phyloP scores from a whole-genome alignment of 495 filamentous ascomycete genomes.

The Xylaria telfairii region DNA sequence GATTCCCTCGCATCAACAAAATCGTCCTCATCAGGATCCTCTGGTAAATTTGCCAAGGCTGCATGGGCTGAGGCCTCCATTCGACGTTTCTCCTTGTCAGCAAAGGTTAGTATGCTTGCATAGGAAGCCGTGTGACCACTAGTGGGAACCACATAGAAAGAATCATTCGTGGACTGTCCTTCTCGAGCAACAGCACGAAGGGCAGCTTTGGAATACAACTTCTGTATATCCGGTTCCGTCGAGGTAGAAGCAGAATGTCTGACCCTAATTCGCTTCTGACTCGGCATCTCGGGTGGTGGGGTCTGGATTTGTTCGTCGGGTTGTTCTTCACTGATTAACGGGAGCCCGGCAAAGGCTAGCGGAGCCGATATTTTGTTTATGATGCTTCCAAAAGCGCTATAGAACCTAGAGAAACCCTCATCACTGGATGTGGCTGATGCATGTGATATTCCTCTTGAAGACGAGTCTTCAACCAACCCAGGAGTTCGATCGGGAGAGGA shows the following conservation, averaged over 20 bases:
- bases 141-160: conserved; percentile 93
- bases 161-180: conserved; percentile 67
- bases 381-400: conserved; percentile 82
- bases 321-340: conserved; percentile 66
- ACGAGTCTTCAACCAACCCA: conserved; percentile 28
- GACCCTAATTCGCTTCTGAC: conserved; percentile 45
- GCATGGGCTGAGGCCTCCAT: conserved; percentile 46
- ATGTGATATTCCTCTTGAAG: conserved; percentile 32
- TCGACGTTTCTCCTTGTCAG: conserved; percentile 67
- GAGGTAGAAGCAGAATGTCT: conserved; percentile 42
- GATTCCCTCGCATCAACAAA: conserved; percentile 90
- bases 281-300: conserved; percentile 40
- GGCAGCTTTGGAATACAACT: conserved; percentile 80
- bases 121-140: conserved; percentile 89
- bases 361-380: conserved; percentile 85
- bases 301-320: conserved; percentile 32
- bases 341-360: conserved; percentile 89
- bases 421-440: conserved; percentile 52
- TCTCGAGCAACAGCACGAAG: conserved; percentile 66
- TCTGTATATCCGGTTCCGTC: conserved; percentile 74
- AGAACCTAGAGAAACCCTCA: conserved; percentile 87
- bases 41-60: conserved; percentile 39
- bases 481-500: conserved; percentile 35
- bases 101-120: conserved; percentile 80
- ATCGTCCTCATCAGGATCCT: conserved; percentile 72